These are phyloP conservation scores for Globisporangium abappressorium DNA, from an alignment of 352 stramenopile genomes.

Conservation along the genomic window DNA sequence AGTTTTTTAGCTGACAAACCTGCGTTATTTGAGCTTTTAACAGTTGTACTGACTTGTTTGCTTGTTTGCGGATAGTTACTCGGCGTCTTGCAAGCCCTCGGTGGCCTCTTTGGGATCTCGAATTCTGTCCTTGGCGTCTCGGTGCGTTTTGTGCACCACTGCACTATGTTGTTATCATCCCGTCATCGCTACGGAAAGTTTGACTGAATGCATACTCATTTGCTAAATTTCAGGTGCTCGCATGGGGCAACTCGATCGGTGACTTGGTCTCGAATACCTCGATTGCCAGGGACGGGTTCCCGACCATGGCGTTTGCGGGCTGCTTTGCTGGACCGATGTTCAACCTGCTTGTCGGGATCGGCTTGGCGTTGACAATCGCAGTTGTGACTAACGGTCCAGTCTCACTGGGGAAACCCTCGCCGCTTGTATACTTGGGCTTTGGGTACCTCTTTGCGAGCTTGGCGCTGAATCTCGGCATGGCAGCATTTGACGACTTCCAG, in stretches of 20 bases:
- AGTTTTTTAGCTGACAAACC: neutral
- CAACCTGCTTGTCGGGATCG: conserved; percentile 72
- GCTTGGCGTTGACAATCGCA: conserved; percentile 60
- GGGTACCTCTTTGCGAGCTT: conserved; percentile 64
- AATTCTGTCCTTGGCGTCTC: conserved; percentile 75
- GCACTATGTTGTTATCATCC: neutral
- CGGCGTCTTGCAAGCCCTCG: conserved; percentile 67
- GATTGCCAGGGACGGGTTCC: conserved; percentile 75
- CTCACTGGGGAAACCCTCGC: conserved; percentile 46
- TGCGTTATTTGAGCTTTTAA: neutral
- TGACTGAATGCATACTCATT: neutral
- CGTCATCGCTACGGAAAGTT: neutral
- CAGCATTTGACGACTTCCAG: conserved; percentile 52
- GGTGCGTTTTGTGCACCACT: conserved; percentile 29
- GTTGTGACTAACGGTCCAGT: conserved; percentile 54
- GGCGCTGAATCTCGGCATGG: conserved; percentile 58
- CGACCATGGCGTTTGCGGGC: conserved; percentile 79
- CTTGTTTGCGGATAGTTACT: conserved; percentile 32
- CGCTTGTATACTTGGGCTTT: conserved; percentile 68
- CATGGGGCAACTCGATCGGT: conserved; percentile 79
- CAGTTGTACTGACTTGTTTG: neutral
- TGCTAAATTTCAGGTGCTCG: conserved; percentile 46
- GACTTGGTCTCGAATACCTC: conserved; percentile 79
- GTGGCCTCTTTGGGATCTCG: conserved; percentile 70
- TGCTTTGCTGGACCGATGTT: conserved; percentile 85